Evolutionary conservation across 768 basidiomycete species (phyloP).

Genomic region (Nevesoporus exiguus): DNA sequence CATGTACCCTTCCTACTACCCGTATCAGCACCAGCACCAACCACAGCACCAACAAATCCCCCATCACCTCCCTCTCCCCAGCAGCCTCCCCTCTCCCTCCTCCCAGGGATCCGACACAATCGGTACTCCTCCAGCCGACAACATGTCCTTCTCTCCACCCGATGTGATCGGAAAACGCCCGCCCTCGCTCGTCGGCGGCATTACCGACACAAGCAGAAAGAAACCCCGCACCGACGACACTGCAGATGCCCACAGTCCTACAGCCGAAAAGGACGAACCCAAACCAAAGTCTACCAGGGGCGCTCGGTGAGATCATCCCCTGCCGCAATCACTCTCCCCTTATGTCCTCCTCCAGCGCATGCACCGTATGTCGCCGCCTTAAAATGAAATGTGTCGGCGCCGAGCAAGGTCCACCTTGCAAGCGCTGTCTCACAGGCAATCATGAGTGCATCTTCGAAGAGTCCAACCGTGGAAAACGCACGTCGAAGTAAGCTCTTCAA

Average conservation of each 20-base stretch:
- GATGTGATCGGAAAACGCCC: constrained; percentile 67
- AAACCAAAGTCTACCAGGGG: constrained; percentile 86
- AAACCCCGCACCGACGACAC: constrained; percentile 60
- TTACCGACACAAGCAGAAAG: constrained; percentile 46
- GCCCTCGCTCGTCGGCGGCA: constrained; percentile 41
- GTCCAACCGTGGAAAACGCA: constrained; percentile 89
- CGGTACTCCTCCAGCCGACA: constrained; percentile 69
- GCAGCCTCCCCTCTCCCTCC: constrained; percentile 72
- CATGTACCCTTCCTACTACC: constrained; percentile 64
- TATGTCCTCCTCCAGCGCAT: constrained; percentile 55
- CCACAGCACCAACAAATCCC: constrained; percentile 39
- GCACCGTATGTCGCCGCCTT: constrained; percentile 85
- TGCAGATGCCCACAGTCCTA: constrained; percentile 46
- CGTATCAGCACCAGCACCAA: constrained; percentile 47
- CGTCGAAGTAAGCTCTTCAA: constrained; percentile 58
- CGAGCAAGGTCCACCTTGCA: constrained; percentile 89
- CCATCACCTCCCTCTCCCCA: constrained; percentile 53
- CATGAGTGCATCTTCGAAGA: constrained; percentile 98
- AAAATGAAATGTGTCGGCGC: constrained; percentile 95
- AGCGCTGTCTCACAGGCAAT: constrained; percentile 71
- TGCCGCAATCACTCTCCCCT: neutral
- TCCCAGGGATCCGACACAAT: constrained; percentile 76
- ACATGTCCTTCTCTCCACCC: constrained; percentile 47
- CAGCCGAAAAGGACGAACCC: constrained; percentile 56
- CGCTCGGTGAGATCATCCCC: constrained; percentile 55